Evolutionary conservation across 176 grass and related monocot species (phyloP), one percentile per base, ranked within the genome.

Genomic region (Metroxylon sagu): DNA sequence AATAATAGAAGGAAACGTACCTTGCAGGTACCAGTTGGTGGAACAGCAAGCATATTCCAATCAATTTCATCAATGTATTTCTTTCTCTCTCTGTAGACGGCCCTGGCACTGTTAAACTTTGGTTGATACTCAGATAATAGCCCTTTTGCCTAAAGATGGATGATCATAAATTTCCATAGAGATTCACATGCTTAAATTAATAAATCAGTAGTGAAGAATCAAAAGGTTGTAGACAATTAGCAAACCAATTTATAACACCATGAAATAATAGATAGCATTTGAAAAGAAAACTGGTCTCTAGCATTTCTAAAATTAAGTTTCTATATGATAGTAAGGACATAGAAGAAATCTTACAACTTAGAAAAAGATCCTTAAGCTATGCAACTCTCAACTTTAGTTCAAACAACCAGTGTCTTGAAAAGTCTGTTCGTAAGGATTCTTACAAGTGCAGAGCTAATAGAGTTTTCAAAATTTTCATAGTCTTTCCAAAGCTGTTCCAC

Each of bases 61-160:
- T 97, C 92, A 66, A 97, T 97, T 69, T 91, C 81, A 59, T 97
- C 92, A 66, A 97, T 71, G 60, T 82, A 84, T 61, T 96, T 96
- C 70, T 96, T 96, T 14, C 92, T 80, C 56, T 96, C 92, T 82
- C 83, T 85, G 73, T 85, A 91, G 51, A 97, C 92, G n/a, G 92
- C 92, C 64, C 72, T 90, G 79, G 87, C 87, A 78, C 92, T 97
- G 61, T 90, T 97, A 79, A 85, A 97, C 72, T 97, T 97, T 28
- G 87, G 87, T 66, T 91, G 92, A 74, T 97, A 97, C 69, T 97
- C 92, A 18, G 92, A 97, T 61, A 91, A 71, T 64, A 97, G 71
- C 50, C 92, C 87, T 97, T 97, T 97, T 59, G 92, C 92, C 92
- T 97, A 68, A 52, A 57, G 63, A 73, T 62, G 49, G 58, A 76